Evolutionary conservation across 1,284 basidiomycete genomes (phyloP), one percentile per base, ranked within the genome.

Genomic region (Coniferiporia sulphurascens): DNA sequence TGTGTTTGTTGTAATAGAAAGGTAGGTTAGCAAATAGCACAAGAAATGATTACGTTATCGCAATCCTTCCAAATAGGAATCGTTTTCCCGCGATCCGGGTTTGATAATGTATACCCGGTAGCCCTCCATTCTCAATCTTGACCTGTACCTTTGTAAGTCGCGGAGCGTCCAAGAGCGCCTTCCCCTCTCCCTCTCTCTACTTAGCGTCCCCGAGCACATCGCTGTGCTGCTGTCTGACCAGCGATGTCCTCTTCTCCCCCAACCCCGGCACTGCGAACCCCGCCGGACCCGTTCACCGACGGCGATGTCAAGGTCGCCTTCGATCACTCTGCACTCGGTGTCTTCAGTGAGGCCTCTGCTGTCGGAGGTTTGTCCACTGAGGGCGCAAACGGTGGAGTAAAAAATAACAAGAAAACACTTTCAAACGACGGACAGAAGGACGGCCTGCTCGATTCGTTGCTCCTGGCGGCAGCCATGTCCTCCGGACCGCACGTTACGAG

Each of bases 401-500:
- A 19, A 60, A 4, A 58, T 67, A 41, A 69, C 70, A 35, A 72
- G 70, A 4, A 65, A 61, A 12, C 53, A 63, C 58, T 61, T 72
- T 56, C 76, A 81, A 67, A 65, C 73, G 50, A 58, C 66, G 38
- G 74, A 82, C 65, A 72, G 79, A 61, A 85, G 58, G 88, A 91
- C 68, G 82, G 85, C 12, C 81, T 82, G 0, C 77, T 91, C 48
- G 87, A 91, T 65, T 85, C 88, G 17, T 75, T 91, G 4, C 74
- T 91, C 53, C 80, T 91, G 55, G 87, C 87, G 35, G 85, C 85
- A 0, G 86, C 82, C 10, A 78, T 81, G 10, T 84, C 86, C 1
- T 86, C 86, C 0, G 85, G 84, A 21, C 86, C 86, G 6, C 81
- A 88, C 63, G 78, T 86, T 56, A 90, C 89, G 41, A 79, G 87